Conservation (phyloP, 1,139 yeast genomes). For the Candida sp. region DNA sequence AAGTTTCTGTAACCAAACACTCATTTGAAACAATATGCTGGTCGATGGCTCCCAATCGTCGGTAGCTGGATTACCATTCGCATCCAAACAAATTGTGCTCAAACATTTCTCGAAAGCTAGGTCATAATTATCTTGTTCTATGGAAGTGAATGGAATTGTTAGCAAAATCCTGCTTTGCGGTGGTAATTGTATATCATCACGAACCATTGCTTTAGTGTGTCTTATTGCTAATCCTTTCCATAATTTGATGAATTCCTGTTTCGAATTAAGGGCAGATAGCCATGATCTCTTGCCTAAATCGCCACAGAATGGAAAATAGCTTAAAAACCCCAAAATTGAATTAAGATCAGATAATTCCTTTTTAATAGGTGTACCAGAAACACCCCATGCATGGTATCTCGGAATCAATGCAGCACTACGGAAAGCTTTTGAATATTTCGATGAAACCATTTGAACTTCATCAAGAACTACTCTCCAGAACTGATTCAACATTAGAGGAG, state of each 20-base stretch:
- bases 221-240: conserved; percentile 58
- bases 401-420: conserved; percentile 79
- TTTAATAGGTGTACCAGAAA: conserved; percentile 89
- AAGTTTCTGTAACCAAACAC: conserved; percentile 63
- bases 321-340: conserved; percentile 66
- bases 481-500: conserved; percentile 80
- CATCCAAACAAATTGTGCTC: conserved; percentile 57
- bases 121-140: conserved; percentile 81
- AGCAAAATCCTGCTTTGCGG: conserved; percentile 68
- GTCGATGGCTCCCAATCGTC: conserved; percentile 51
- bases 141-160: conserved; percentile 70
- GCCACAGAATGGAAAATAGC: conserved; percentile 58
- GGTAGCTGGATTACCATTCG: conserved; percentile 50
- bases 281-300: conserved; percentile 38
- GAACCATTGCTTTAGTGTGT: conserved; percentile 83
- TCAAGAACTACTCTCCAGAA: conserved; percentile 90
- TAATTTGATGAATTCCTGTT: conserved; percentile 41
- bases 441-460: conserved; percentile 92
- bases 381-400: conserved; percentile 92
- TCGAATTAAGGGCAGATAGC: conserved; percentile 20
- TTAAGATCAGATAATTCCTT: conserved; percentile 63
- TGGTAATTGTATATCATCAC: conserved; percentile 72
- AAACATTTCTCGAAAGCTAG: conserved; percentile 61
- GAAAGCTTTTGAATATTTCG: conserved; percentile 71
- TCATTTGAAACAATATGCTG: conserved; percentile 42